Evolutionary conservation across 371 early-diverging fungal genomes (phyloP).

Genomic region (Mortierella sp.): DNA sequence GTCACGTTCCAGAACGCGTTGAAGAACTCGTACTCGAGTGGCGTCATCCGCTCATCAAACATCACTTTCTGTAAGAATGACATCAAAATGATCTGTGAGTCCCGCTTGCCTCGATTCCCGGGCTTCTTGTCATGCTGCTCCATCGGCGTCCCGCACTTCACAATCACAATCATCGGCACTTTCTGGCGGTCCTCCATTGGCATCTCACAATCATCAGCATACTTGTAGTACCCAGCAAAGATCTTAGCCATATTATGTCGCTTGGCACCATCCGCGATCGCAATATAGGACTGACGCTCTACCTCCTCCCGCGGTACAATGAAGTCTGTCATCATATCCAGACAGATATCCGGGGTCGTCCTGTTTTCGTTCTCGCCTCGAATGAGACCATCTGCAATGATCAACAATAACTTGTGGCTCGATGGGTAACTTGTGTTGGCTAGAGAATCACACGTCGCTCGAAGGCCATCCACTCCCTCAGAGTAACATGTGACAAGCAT

Average conservation of each 20-base stretch:
- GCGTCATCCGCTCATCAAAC: constrained; percentile 93
- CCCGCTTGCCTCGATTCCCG: constrained; percentile 99
- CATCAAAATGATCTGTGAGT: constrained; percentile 98
- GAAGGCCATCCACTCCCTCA: constrained; percentile 88
- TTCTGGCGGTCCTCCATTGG: constrained; percentile 58
- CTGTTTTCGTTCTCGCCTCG: constrained; percentile 82
- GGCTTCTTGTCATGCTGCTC: constrained; percentile 80
- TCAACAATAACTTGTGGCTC: constrained; percentile 86
- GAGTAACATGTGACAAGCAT: constrained; percentile 87
- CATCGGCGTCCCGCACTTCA: constrained; percentile 90
- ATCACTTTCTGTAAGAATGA: constrained; percentile 92
- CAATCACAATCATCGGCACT: constrained; percentile 91
- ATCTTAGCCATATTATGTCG: constrained; percentile 93
- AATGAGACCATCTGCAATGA: constrained; percentile 91
- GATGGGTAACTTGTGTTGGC: constrained; percentile 87
- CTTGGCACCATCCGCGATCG: constrained; percentile 88
- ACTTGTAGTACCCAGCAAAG: constrained; percentile 92
- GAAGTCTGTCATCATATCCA: constrained; percentile 75
- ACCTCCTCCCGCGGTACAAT: constrained; percentile 59
- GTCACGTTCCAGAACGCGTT: constrained; percentile 84
- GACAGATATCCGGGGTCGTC: constrained; percentile 80
- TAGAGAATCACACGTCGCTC: constrained; percentile 91
- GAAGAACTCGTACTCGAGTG: constrained; percentile 94
- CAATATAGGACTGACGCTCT: constrained; percentile 81
- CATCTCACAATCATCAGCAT: constrained; percentile 45